phyloP scores from a whole-genome alignment of 2,329 filamentous ascomycete genomes.

The Didymella lethalis region DNA sequence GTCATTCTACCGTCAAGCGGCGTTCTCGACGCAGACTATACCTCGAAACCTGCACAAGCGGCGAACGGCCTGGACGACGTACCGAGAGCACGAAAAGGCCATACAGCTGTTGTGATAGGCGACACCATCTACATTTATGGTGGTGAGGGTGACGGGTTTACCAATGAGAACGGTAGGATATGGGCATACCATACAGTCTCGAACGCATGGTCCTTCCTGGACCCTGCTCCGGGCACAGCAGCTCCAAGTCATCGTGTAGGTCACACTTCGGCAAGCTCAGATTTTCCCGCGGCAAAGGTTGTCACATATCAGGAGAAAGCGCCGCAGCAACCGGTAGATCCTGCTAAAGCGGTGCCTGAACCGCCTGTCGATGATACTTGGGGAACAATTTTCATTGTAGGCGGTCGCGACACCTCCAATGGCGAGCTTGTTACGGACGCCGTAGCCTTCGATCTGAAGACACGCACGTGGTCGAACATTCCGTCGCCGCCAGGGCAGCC shows the following conservation, averaged over 20 bases:
- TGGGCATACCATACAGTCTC: slow-evolving; percentile 56
- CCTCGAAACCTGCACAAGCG: slow-evolving; percentile 44
- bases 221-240: slow-evolving; percentile 40
- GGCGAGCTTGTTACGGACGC: slow-evolving; percentile 53
- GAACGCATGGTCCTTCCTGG: slow-evolving; percentile 53
- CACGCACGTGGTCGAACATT: slow-evolving; percentile 60
- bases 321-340: slow-evolving; percentile 54
- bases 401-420: slow-evolving; percentile 50
- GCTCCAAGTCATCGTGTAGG: slow-evolving; percentile 43
- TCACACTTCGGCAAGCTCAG: slow-evolving; percentile 51
- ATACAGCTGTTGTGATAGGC: slow-evolving; percentile 54
- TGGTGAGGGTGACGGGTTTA: slow-evolving; percentile 43
- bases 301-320: slow-evolving; percentile 41
- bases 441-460: slow-evolving; percentile 61
- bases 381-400: slow-evolving; percentile 62
- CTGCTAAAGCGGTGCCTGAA: slow-evolving; percentile 52
- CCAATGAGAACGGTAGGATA: slow-evolving; percentile 50
- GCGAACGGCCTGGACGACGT: slow-evolving; percentile 41
- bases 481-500: slow-evolving; percentile 54
- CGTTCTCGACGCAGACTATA: slow-evolving; percentile 55
- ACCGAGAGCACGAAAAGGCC: slow-evolving; percentile 52
- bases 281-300: slow-evolving; percentile 50
- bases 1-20: slow-evolving; percentile 59
- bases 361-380: slow-evolving; percentile 52
- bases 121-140: slow-evolving; percentile 57